A percentile compares a stretch with the other conserved stretches of the same genome.
phyloP scores from a whole-genome alignment of 768 basidiomycete species.

The Mycena albidolilacea region DNA sequence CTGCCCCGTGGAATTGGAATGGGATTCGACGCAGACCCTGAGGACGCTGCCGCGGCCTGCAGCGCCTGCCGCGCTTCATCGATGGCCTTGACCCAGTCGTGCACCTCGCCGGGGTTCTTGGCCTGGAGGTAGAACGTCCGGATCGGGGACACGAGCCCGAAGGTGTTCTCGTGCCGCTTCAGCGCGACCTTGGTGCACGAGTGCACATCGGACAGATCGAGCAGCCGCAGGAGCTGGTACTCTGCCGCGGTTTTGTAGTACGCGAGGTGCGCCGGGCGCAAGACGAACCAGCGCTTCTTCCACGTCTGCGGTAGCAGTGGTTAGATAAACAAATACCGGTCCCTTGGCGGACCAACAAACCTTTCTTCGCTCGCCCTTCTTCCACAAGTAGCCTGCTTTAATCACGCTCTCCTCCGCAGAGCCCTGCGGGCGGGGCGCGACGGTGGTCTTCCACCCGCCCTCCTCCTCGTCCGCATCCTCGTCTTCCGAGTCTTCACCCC shows the following conservation, averaged over 20 bases:
- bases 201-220: constrained; percentile 91
- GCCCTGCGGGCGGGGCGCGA: constrained; percentile 59
- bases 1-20: constrained; percentile 64
- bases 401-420: constrained; percentile 79
- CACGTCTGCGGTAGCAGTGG: constrained; percentile 77
- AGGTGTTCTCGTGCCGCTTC: constrained; percentile 91
- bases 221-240: constrained; percentile 90
- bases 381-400: constrained; percentile 95
- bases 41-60: constrained; percentile 73
- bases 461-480: constrained; percentile 75
- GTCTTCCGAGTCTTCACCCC: constrained; percentile 81
- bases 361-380: constrained; percentile 98
- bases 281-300: constrained; percentile 99
- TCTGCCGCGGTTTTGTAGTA: constrained; percentile 98
- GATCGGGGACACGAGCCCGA: constrained; percentile 91
- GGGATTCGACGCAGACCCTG: constrained; percentile 67
- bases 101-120: constrained; percentile 76
- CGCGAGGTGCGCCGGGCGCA: constrained; percentile 91
- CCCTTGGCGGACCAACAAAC: constrained; percentile 55
- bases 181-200: constrained; percentile 89
- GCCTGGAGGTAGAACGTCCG: constrained; percentile 96
- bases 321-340: constrained; percentile 14
- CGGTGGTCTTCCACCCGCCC: constrained; percentile 74
- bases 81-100: constrained; percentile 87
- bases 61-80: constrained; percentile 81